Percentiles rank a stretch among this genome's conserved stretches.
These are phyloP conservation scores for Leccinum obscurum DNA, from an alignment of 768 basidiomycete genomes.

Conservation along the genomic window DNA sequence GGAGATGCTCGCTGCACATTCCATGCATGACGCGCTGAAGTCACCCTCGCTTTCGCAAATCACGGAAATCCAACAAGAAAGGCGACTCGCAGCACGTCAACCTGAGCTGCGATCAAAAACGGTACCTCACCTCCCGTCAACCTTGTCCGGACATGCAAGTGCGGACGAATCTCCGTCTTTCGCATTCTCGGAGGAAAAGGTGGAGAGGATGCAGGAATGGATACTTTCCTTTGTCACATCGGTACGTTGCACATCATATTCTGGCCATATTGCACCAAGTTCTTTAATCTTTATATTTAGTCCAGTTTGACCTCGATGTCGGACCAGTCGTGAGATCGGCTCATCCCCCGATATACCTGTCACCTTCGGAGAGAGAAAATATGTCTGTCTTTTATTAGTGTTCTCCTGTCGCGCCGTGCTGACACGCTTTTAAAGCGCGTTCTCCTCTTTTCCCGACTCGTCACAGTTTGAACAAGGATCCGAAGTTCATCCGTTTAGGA, in stretches of 20 bases:
- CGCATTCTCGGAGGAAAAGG: constrained; percentile 46
- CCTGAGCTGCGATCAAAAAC: constrained; percentile 47
- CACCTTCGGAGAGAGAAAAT: constrained; percentile 72
- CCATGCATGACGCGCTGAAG: constrained; percentile 20
- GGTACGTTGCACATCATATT: constrained; percentile 43
- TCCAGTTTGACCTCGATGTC: constrained; percentile 86
- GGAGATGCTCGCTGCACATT: background rate
- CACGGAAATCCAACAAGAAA: constrained; percentile 17
- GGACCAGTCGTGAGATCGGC: constrained; percentile 77
- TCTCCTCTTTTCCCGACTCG: constrained; percentile 91
- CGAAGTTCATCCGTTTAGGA: constrained; percentile 83
- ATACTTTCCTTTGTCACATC: constrained; percentile 60
- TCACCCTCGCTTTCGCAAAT: constrained; percentile 38
- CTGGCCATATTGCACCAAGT: background rate
- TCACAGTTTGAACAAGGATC: constrained; percentile 82
- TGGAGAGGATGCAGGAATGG: constrained; percentile 62
- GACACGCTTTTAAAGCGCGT: constrained; percentile 56
- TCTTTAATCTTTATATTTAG: constrained; percentile 36
- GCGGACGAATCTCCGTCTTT: constrained; percentile 43
- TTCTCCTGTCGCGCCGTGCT: background rate
- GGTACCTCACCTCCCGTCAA: constrained; percentile 40
- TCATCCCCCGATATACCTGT: constrained; percentile 65
- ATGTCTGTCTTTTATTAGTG: constrained; percentile 48
- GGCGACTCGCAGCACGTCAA: constrained; percentile 17
- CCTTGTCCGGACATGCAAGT: constrained; percentile 28